A percentile compares a stretch with the other conserved stretches of the same genome.
Evolutionary conservation across 129 eudicot species (phyloP).

Genomic region (Centella asiatica): DNA sequence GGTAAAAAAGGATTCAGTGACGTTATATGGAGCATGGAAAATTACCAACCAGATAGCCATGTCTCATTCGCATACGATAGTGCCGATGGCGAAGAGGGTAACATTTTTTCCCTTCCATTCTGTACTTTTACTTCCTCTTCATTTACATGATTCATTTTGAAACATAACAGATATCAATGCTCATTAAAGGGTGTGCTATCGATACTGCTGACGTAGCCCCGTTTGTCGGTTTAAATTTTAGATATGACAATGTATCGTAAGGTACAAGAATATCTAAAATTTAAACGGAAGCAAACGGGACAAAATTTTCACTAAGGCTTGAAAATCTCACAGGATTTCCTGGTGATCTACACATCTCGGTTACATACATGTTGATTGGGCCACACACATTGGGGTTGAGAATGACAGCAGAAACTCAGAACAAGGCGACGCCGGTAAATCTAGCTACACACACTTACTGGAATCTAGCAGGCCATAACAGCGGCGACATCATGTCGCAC

Average conservation of each 20-base stretch:
- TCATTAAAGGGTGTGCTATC: too few species aligned
- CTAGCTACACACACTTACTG: conserved; percentile 59
- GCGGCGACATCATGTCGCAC: conserved; percentile 43
- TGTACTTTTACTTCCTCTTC: too few species aligned
- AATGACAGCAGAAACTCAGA: conserved; percentile 40
- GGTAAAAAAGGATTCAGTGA: conserved; percentile 47
- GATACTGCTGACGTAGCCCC: too few species aligned
- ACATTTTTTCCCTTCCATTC: too few species aligned
- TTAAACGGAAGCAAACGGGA: too few species aligned
- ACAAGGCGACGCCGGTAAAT: conserved; percentile 54
- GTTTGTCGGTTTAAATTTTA: too few species aligned
- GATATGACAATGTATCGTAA: too few species aligned
- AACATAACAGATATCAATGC: too few species aligned
- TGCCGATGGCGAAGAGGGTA: conserved; percentile 52
- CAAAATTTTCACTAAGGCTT: background rate
- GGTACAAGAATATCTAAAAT: too few species aligned
- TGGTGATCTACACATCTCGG: conserved; percentile 29
- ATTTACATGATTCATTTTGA: too few species aligned
- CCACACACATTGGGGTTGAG: conserved; percentile 29
- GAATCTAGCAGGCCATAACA: conserved; percentile 49
- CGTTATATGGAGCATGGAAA: conserved; percentile 40
- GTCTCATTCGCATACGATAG: conserved; percentile 41
- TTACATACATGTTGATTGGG: conserved; percentile 41
- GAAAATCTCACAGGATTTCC: conserved; percentile 40
- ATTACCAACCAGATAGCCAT: conserved; percentile 18